Evolutionary conservation across 371 early-diverging fungal species (phyloP), one percentile per base, ranked within the genome.

Genomic region (Mucor irregularis): DNA sequence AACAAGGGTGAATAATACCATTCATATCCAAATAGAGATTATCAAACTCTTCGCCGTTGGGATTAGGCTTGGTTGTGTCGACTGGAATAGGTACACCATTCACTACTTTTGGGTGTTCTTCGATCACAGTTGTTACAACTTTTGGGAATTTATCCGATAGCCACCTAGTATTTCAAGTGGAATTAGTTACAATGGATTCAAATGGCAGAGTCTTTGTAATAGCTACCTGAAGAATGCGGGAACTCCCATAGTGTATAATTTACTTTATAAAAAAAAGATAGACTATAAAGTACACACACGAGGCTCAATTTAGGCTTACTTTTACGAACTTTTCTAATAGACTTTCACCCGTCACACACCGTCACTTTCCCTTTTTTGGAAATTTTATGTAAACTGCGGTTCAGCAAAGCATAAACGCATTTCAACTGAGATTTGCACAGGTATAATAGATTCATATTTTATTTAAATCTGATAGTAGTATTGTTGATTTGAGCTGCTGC

Each of bases 1-100:
- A 92, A 73, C 99, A 99, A 30, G 94, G 95, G 73, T 99, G 99
- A 71, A 99, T 93, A 80, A 99, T 96, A 52, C 98, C 99, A 74
- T 99, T 99, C 94, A 99, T 96, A 69, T 99, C 99, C 55, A 99
- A 75, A 73, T 99, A 99, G 29, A 99, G 78, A 74, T 95, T 95
- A 74, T 99, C 99, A 61, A 88, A 88, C 67, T 97, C 97, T 16
- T 83, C 79, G 22, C 93, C 92, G 66, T 95, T 97, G 5, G 98
- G 97, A 71, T 98, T 97, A 13, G 95, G 92, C 56, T 88, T 79
- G 6, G 91, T 82, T n/a, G 86, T 81, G 69, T 96, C 97, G 25
- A 93, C 89, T 1, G 95, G 95, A 4, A 95, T 78, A 5, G 61
- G 58, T 11, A 83, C 63, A 17, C 93, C 96, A 59, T 93, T 83